Conservation (phyloP, 148 eudicot genomes). For the Cornus suecica region DNA sequence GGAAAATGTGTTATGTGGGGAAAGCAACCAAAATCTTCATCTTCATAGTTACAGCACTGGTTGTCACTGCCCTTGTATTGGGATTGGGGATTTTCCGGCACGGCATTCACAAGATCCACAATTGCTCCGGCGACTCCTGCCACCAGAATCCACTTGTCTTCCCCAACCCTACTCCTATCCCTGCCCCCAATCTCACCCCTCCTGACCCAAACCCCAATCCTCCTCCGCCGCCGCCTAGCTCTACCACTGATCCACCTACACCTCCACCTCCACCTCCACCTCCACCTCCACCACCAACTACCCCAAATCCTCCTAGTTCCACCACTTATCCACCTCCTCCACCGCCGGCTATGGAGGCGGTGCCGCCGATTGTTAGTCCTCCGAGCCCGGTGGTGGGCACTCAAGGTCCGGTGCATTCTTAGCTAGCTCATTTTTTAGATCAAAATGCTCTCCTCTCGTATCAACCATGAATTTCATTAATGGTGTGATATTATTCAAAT, state of each 20-base stretch:
- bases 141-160: constrained; percentile 8
- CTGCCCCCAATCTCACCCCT: constrained; percentile 5
- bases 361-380: constrained; percentile 40
- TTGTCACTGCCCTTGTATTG: constrained; percentile 52
- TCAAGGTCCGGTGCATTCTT: constrained; percentile 46
- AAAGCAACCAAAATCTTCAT: constrained; percentile 98
- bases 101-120: constrained; percentile 28
- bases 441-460: too few species aligned
- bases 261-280: constrained; percentile 1
- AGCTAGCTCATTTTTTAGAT: not conserved
- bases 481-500: too few species aligned
- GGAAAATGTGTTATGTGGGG: constrained; percentile 82
- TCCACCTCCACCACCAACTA: constrained; percentile 10
- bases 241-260: constrained; percentile 11
- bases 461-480: too few species aligned
- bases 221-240: constrained; percentile 13
- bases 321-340: constrained; percentile 23
- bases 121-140: constrained; percentile 35
- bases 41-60: constrained; percentile 55
- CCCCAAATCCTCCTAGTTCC: not conserved
- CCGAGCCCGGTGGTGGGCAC: constrained; percentile 36
- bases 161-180: constrained; percentile 20
- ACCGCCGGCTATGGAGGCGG: constrained; percentile 16
- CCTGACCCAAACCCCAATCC: constrained; percentile 18
- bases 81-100: constrained; percentile 58